Base-by-base conservation (phyloP, 2,329 filamentous ascomycete species). In the Xylaria digitata region DNA sequence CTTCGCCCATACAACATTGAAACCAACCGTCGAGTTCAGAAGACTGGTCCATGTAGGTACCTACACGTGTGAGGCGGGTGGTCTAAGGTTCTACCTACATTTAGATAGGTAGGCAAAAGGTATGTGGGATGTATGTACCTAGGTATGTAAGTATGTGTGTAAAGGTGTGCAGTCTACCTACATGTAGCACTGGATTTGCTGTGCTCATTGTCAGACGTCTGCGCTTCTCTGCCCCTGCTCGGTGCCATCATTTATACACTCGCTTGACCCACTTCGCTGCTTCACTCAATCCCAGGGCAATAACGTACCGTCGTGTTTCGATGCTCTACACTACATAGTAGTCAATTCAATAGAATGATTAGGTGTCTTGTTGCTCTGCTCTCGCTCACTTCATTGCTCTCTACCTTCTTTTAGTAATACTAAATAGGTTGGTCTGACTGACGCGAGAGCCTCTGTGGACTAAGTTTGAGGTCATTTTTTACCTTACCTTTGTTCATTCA, bases 201-300 rank as follows among this genome's bases (percentile, higher is more conserved):
- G 56, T 49, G 56, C 43, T 50, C 45, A 49, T 59, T 59, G 56
- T 59, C 45, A 58, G 55, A 58, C 46, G 30, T 49, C 56, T 48
- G 55, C 42, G 26, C 26, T 48, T 32, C 30, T 19, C n/a, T 43
- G 30, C 43, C 55, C 37, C 43, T 48, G 30, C 55, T 58, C n/a
- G n/a, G n/a, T n/a, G n/a, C 55, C 54, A 54, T 56, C 30, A 48
- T 37, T 53, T 32, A 54, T 54, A 9, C 32, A 59, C 45, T 59
- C 30, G 15, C 56, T 59, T 26, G 56, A 59, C 34, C 56, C 43
- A 50, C 55, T 32, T 30, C 26, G 26, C 43, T 59, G 56, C 56
- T 59, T 49, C 45, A 59, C 40, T 63, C 46, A 23, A 60, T 50
- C 57, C 23, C 19, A 52, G 37, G 32, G 53, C 8, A 53, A 61